Base-by-base conservation (phyloP, 768 basidiomycete species). In the Mycena galericulata region DNA sequence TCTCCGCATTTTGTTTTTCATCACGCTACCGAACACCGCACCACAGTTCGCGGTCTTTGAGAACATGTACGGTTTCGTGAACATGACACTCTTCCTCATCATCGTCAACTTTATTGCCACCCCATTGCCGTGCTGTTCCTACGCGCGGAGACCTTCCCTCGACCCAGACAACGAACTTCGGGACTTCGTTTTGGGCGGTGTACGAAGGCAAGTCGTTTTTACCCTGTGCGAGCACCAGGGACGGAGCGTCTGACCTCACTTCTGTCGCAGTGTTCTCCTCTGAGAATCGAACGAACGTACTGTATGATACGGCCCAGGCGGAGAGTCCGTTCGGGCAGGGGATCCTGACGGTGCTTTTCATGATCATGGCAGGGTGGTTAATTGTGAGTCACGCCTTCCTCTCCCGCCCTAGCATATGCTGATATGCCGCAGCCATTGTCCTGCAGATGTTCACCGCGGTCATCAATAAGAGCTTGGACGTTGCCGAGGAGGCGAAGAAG, bases 401-500 rank as follows among this genome's bases (percentile, higher is more conserved):
- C 6, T 29, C 53, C 70, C 41, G 62, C 40, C 65, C 8, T 58
- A n/a, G 18, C 47, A 22, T 29, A 56, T 34, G 30, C 29, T 38
- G 20, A 53, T 73, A 29, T 65, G 53, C 53, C n/a, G 40, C 59
- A 97, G 96, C 95, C 83, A 94, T 97, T 73, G 85, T 97, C 11
- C 78, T 97, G 54, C 96, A 97, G 76, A 92, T 98, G 91, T 98
- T 98, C 82, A 94, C 98, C 74, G 97, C 97, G 36, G 96, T 97
- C 49, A 96, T 98, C 84, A 94, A 96, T 74, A 95, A 97, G 83
- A 97, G 97, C 79, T 98, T 99, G 73, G 86, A 91, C 26, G 89
- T 98, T 7, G 95, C 95, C 0, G 97, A 98, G 75, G 95, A 97
- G 75, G 87, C 90, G 29, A 98, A 98, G 82, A 89, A 91, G 58